These are phyloP conservation scores for Pleurotus tuoliensis DNA, from an alignment of 768 basidiomycete genomes.

Conservation along the genomic window DNA sequence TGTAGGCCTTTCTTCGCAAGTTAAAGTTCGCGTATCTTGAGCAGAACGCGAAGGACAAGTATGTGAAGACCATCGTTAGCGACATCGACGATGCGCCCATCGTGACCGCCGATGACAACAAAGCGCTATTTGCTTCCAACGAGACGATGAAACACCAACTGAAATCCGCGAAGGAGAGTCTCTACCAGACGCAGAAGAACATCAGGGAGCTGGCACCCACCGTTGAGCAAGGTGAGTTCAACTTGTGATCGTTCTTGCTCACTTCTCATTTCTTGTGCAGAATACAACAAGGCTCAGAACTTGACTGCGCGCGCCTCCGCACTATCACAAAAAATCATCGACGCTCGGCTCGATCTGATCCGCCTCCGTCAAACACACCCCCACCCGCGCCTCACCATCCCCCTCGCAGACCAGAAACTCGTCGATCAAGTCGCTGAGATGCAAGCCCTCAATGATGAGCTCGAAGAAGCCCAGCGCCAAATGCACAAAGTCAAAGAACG, in stretches of 20 bases:
- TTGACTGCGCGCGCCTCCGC: conserved; percentile 50
- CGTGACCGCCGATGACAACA: conserved; percentile 78
- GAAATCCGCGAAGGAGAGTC: conserved; percentile 57
- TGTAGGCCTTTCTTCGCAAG: conserved; percentile 67
- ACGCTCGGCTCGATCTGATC: conserved; percentile 75
- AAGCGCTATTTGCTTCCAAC: conserved; percentile 54
- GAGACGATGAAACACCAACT: conserved; percentile 68
- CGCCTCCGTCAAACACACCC: conserved; percentile 81
- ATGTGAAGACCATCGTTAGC: conserved; percentile 81
- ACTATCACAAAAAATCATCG: conserved; percentile 75
- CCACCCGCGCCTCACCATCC: conserved; percentile 72
- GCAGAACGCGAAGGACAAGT: conserved; percentile 87
- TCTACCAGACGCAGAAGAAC: conserved; percentile 60
- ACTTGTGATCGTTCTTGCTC: neutral
- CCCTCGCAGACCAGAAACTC: conserved; percentile 69
- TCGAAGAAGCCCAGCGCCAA: conserved; percentile 47
- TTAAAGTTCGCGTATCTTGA: conserved; percentile 89
- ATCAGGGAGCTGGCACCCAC: conserved; percentile 60
- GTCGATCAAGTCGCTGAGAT: conserved; percentile 76
- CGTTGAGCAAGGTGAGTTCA: conserved; percentile 58
- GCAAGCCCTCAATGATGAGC: conserved; percentile 68
- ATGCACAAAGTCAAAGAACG: conserved; percentile 54
- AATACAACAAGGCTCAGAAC: conserved; percentile 54
- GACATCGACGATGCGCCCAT: conserved; percentile 80
- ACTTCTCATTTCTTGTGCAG: conserved; percentile 26